Conservation (phyloP, 495 filamentous ascomycete genomes). For the Thermochaetoides thermophila region DNA sequence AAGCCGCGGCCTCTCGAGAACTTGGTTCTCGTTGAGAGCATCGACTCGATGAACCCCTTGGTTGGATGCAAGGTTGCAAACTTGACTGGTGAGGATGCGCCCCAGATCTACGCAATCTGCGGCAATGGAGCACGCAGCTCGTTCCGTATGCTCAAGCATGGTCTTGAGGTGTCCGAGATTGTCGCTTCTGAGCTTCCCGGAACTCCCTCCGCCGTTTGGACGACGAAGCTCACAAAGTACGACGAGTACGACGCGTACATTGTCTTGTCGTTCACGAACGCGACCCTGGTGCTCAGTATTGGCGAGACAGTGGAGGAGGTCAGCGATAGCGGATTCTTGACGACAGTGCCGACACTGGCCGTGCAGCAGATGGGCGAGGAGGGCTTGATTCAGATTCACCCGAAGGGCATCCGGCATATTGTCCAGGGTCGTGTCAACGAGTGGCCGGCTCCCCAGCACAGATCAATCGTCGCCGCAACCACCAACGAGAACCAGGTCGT, state of each 20-base stretch:
- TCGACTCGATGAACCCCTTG: conserved; percentile 80
- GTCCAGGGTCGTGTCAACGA: conserved; percentile 74
- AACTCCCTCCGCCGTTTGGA: conserved; percentile 84
- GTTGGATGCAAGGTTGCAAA: conserved; percentile 85
- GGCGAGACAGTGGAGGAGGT: conserved; percentile 95
- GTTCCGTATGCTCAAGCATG: conserved; percentile 84
- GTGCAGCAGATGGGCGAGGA: conserved; percentile 91
- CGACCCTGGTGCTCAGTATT: conserved; percentile 74
- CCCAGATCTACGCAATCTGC: conserved; percentile 87
- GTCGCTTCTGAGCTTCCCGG: conserved; percentile 81
- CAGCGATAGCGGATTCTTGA: conserved; percentile 79
- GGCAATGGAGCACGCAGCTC: conserved; percentile 77
- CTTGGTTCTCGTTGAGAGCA: conserved; percentile 67
- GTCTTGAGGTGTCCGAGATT: conserved; percentile 83
- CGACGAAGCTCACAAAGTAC: conserved; percentile 65
- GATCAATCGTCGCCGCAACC: conserved; percentile 88
- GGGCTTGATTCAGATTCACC: conserved; percentile 85
- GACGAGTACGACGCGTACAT: conserved; percentile 79
- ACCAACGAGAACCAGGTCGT: conserved; percentile 90
- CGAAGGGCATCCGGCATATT: conserved; percentile 86
- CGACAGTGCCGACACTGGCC: conserved; percentile 71
- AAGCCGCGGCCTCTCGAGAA: conserved; percentile 66
- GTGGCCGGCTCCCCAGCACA: conserved; percentile 85
- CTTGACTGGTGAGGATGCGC: conserved; percentile 77
- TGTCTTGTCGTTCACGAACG: conserved; percentile 53